Base-by-base conservation (phyloP, 306 rosid genomes). In the Gillenia trifoliata region DNA sequence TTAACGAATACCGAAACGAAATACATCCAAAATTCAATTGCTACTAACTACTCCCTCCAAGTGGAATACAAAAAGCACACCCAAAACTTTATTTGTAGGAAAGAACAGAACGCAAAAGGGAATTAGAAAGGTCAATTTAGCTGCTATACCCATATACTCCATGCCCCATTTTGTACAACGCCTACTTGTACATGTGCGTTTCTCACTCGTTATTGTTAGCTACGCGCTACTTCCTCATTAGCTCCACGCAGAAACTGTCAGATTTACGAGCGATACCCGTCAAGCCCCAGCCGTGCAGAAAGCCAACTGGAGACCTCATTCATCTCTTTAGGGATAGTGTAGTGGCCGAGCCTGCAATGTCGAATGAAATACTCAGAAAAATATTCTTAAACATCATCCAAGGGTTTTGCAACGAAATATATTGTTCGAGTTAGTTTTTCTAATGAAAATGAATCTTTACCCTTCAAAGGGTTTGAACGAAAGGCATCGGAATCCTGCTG, bases 271-370 rank as follows among this genome's bases (percentile, higher is more conserved):
- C 78, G 81, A 25, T 75, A 81, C 4, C 98, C 98, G 5, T 90
- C 98, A 17, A 92, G 96, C 25, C 89, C 99, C 62, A 95, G 70
- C 88, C 92, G 88, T 73, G 91, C 82, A 75, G 75, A 79, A 73
- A 95, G 90, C 99, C 98, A 95, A 70, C 76, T 85, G 79, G 96
- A 95, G 72, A 95, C 96, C 62, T 95, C 99, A 55, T 89, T 86
- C 99, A 92, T 95, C 88, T 95, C 99, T 85, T 86, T 89, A 4
- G 98, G 98, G 64, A 95, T 83, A 59, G 98, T 92, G 85, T 90
- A 95, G 71, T 95, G 99, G n/a, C 98, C 99, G 65, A 95, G 78
- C 88, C 99, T 95, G 97, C 82, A 85, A 49, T 64, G 61, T 77
- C 50, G 47, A 76, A 78, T 70, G 77, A 63, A 43, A 62, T 65